Conservation (phyloP, 2,329 filamentous ascomycete genomes). For the Trichoderma breve region DNA sequence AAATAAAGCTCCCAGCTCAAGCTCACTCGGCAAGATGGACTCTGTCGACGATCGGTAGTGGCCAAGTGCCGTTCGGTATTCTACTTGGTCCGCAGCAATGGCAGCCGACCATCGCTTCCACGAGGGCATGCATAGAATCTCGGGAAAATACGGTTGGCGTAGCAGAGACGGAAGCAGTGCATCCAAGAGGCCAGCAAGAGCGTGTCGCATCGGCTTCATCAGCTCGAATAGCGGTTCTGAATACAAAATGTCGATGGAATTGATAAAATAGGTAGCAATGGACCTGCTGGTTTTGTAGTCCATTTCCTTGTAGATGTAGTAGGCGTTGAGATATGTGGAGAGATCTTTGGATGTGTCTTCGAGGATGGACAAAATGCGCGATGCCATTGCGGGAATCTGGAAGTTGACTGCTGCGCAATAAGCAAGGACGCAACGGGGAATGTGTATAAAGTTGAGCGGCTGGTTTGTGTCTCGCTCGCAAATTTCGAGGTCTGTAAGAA, state of each 20-base stretch:
- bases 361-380: conserved; percentile 30
- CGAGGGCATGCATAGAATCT: conserved; percentile 25
- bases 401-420: conserved; percentile 35
- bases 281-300: conserved; percentile 23
- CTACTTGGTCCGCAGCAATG: conserved; percentile 30
- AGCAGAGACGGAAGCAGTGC: conserved; percentile 26
- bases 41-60: conserved; percentile 16
- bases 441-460: conserved; percentile 30
- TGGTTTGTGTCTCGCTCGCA: conserved; percentile 28
- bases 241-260: conserved; percentile 33
- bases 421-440: conserved; percentile 34
- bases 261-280: conserved; percentile 30
- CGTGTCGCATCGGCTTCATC: conserved; percentile 34
- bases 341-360: conserved; percentile 29
- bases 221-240: conserved; percentile 24
- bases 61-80: conserved; percentile 26
- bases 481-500: conserved; percentile 29
- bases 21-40: conserved; percentile 7
- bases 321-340: conserved; percentile 23
- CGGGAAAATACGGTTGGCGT: conserved; percentile 26
- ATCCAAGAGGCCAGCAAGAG: conserved; percentile 34
- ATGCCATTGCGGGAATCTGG: conserved; percentile 30
- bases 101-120: conserved; percentile 29
- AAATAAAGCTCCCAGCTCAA: conserved; percentile 11
- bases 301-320: conserved; percentile 22